Percentiles rank a stretch among this genome's conserved stretches.
phyloP scores from a whole-genome alignment of 2,329 filamentous ascomycete genomes.

The Hansfordia pulvinata region DNA sequence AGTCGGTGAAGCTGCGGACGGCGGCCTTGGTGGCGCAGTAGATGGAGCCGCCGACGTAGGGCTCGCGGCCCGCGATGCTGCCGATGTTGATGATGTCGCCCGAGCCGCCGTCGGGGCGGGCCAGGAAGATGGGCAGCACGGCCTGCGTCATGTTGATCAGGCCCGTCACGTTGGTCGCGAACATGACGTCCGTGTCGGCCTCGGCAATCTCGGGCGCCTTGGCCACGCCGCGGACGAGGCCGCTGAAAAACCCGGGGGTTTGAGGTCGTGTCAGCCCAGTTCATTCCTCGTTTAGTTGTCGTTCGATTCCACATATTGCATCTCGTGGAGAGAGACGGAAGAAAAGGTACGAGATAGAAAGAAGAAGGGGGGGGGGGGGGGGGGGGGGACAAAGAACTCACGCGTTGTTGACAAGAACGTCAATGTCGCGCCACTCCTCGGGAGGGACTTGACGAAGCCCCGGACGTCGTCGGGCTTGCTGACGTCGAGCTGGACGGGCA shows the following conservation, averaged over 20 bases:
- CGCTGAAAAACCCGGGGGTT: slow-evolving; percentile 31
- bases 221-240: slow-evolving; percentile 79
- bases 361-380: neutral
- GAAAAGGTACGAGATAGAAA: neutral
- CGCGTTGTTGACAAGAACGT: slow-evolving; percentile 95
- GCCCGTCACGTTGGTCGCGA: slow-evolving; percentile 85
- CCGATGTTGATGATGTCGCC: slow-evolving; percentile 93
- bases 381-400: slow-evolving; percentile 37
- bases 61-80: slow-evolving; percentile 45
- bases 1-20: slow-evolving; percentile 58
- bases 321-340: no score
- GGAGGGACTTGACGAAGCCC: slow-evolving; percentile 58
- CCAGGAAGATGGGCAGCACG: slow-evolving; percentile 69
- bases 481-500: slow-evolving; percentile 77
- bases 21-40: slow-evolving; percentile 74
- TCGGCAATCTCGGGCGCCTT: slow-evolving; percentile 71
- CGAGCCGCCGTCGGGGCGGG: slow-evolving; percentile 57
- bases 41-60: slow-evolving; percentile 60
- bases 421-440: slow-evolving; percentile 68
- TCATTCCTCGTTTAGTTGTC: no score
- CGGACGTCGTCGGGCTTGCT: slow-evolving; percentile 64
- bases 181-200: slow-evolving; percentile 78
- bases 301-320: no score
- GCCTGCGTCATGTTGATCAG: slow-evolving; percentile 96
- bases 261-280: neutral